Evolutionary conservation across 208 protist species (phyloP).

Genomic region (Acanthamoeba castellanii): DNA sequence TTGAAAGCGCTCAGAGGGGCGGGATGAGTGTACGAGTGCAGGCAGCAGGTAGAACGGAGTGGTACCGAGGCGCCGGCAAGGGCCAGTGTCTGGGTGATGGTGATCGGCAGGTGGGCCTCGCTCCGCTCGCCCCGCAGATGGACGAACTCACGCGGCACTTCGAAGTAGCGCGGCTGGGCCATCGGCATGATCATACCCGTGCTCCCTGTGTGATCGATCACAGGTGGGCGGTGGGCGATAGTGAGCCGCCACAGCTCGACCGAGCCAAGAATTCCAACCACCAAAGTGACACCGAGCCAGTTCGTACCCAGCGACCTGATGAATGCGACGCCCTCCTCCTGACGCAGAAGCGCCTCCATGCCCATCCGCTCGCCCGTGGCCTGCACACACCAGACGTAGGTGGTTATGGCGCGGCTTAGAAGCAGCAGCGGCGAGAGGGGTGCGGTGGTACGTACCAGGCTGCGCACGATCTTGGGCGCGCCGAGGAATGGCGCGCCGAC

Average conservation of each 20-base stretch:
- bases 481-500: conserved; percentile 28
- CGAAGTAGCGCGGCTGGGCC: conserved; percentile 5
- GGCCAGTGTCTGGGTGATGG: background rate
- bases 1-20: background rate
- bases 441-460: background rate
- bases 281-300: too few relatives aligned
- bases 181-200: conserved; percentile 15
- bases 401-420: background rate
- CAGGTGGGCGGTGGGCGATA: background rate
- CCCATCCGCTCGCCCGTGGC: conserved; percentile 16
- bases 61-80: background rate
- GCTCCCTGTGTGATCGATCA: background rate
- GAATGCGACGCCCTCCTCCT: conserved; percentile 32
- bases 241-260: background rate
- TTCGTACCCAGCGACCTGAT: background rate
- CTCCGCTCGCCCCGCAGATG: background rate
- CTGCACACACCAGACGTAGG: background rate
- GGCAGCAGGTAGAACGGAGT: too few relatives aligned
- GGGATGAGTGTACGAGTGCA: background rate
- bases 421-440: too few relatives aligned
- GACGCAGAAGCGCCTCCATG: background rate
- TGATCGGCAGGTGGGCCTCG: background rate
- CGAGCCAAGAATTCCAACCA: background rate
- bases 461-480: background rate
- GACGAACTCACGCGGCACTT: background rate